Evolutionary conservation across 345 rosid genomes (phyloP).

Genomic region (Boechera retrofracta): DNA sequence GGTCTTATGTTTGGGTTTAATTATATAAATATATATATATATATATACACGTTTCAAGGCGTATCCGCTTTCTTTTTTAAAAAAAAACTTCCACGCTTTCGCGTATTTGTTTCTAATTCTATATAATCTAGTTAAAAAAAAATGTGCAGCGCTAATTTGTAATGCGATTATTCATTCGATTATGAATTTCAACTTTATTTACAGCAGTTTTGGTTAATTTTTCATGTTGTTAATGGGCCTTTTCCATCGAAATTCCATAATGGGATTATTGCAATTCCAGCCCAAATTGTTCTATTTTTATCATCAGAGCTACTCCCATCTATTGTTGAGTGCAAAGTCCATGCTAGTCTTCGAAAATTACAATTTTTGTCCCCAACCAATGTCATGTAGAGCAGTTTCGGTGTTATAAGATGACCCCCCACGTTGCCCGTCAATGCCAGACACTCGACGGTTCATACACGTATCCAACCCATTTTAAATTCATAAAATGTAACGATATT

Average conservation of each 20-base stretch:
- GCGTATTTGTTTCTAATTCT: too few species aligned
- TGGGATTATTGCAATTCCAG: background rate
- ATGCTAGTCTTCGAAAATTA: background rate
- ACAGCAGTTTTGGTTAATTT: too few species aligned
- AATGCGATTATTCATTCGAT: background rate
- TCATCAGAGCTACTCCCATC: background rate
- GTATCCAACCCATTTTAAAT: background rate
- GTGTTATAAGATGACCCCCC: background rate
- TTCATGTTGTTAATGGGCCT: background rate
- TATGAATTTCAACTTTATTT: background rate
- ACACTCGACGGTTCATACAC: slow-evolving; percentile 6
- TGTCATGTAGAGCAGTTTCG: slow-evolving; percentile 5
- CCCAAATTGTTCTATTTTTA: background rate
- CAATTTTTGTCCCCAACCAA: background rate
- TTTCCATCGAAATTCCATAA: background rate
- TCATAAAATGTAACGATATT: background rate
- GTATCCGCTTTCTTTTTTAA: too few species aligned
- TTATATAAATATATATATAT: too few species aligned
- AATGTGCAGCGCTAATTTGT: background rate
- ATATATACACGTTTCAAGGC: too few species aligned
- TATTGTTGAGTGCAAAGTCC: background rate
- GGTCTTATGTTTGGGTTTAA: too few species aligned
- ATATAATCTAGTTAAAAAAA: too few species aligned
- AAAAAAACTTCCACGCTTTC: too few species aligned
- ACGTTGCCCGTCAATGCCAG: slow-evolving; percentile 29